Base-by-base conservation (phyloP, 352 stramenopile species). In the Phytophthora aleatoria region DNA sequence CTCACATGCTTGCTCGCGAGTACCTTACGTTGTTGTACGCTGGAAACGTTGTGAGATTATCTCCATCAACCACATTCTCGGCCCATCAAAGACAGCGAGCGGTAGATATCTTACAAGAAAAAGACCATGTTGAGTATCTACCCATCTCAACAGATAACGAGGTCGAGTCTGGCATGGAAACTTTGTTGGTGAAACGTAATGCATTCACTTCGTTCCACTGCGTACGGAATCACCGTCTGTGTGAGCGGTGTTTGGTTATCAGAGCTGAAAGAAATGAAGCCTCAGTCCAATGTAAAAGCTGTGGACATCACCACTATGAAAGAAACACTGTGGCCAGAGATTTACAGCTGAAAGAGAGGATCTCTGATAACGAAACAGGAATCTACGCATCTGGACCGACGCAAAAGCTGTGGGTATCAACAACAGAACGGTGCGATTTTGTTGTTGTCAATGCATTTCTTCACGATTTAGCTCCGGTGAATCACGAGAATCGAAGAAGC, bases 381-480 rank as follows among this genome's bases (percentile, higher is more conserved):
- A 9, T 15, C 35, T 16, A 41, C 35, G 5, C 50, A 7, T 27
- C 31, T 13, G 43, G 43, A 13, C 11, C 44, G 11, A 35, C 30
- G 38, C 36, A 30, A 52, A 36, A 6, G 0, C 20, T 60, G 11
- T 80, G 74, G 69, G 61, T 71, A 3, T 35, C 39, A 3, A 31
- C 24, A 0, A 56, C 41, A 8, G 79, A 85, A 28, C 62, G 69
- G 4, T 77, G 68, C 31, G 79, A 88, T 49, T 81, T 82, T 47
- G 15, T 88, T 7, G 59, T 88, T 28, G 39, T 82, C 39, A 67
- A 89, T 43, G 75, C 76, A 10, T 80, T 81, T 26, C 67, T 88
- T 41, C 82, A 91, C 36, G 73, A 64, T 3, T 38, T 89, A 49
- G 74, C 76, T 4, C 82, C 82, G 7, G 63, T 73, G 2, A 67